Conservation (phyloP, 106 monocot genomes). For the Posidonia australis region DNA sequence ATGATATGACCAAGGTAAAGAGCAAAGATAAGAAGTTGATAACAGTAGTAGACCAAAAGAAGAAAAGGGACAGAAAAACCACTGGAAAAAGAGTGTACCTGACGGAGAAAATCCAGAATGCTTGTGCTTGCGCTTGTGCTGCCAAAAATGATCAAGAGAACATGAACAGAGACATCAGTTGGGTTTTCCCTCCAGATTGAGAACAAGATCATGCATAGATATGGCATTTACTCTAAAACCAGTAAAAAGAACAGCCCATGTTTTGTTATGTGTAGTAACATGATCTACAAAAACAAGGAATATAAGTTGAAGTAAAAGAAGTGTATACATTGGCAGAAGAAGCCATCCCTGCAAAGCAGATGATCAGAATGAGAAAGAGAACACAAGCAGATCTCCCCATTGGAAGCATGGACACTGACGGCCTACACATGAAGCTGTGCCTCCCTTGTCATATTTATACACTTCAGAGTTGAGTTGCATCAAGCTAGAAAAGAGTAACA, state of each 20-base stretch:
- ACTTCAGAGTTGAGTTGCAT: not conserved
- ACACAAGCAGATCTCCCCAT: conserved; percentile 21
- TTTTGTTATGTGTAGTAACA: no score
- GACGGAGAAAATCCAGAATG: conserved; percentile 52
- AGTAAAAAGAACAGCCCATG: not conserved
- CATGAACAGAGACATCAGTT: not conserved
- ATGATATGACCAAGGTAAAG: no score
- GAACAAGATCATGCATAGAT: no score
- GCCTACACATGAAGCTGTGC: not conserved
- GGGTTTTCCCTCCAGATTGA: not conserved
- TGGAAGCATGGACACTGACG: not conserved
- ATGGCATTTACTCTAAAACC: no score
- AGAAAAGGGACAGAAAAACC: not conserved
- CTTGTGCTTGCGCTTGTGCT: conserved; percentile 40
- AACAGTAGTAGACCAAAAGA: no score
- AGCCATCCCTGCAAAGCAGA: conserved; percentile 19
- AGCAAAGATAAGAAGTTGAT: no score
- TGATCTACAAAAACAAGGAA: not conserved
- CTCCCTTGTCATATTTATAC: conserved; percentile 7
- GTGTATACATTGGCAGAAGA: conserved; percentile 16
- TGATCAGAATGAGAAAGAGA: conserved; percentile 22
- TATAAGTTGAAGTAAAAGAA: not conserved
- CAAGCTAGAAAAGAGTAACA: not conserved
- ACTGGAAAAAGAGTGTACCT: conserved; percentile 19
- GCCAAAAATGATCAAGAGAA: not conserved